Base-by-base conservation (phyloP, 2,329 filamentous ascomycete species). In the Periconia sp. region DNA sequence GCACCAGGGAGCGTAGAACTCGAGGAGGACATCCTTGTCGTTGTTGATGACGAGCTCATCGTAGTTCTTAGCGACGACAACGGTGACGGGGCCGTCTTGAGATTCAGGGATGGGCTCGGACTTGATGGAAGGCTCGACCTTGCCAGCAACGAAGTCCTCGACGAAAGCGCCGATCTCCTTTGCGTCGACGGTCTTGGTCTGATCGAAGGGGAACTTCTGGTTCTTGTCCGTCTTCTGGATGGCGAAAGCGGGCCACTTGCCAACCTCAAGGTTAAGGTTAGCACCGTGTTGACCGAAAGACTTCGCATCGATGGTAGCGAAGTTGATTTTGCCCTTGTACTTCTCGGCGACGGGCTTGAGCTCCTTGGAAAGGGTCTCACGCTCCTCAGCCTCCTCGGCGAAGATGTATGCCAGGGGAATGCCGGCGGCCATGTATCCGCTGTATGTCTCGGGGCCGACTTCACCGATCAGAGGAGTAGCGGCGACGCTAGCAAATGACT, bases 381-480 rank as follows among this genome's bases (percentile, higher is more conserved):
- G 92, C 84, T 96, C 92, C 80, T 97, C 93, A 27, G 84, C 74
- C 44, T 90, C 92, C 81, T 97, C 92, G 61, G 93, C 88, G 78
- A 99, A 97, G 79, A 99, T 96, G 81, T 97, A 99, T 61, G 92
- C 94, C 59, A 99, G 87, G 57, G 94, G 94, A 64, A 97, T 83
- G 63, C 91, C 92, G 65, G 93, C 82, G 50, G 87, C 86, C 89
- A 97, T 99, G 84, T 99, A 99, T 71, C 84, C 86, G 57, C 90
- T 84, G 82, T 99, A 99, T 61, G 94, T 99, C 77, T 97, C 94
- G 58, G 94, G 94, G 68, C 93, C 93, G 66, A 99, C 89, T 81
- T 97, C 94, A 59, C 94, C 94, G 62, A 99, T 88, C 69, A 99
- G 82, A 60, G 94, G 94, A 56, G 90, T 96, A 64, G 92, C 87